A percentile compares a stretch with the other conserved stretches of the same genome.
Conservation (phyloP, 2,329 filamentous ascomycete genomes). For the Fusarium neocosmosporiellum region DNA sequence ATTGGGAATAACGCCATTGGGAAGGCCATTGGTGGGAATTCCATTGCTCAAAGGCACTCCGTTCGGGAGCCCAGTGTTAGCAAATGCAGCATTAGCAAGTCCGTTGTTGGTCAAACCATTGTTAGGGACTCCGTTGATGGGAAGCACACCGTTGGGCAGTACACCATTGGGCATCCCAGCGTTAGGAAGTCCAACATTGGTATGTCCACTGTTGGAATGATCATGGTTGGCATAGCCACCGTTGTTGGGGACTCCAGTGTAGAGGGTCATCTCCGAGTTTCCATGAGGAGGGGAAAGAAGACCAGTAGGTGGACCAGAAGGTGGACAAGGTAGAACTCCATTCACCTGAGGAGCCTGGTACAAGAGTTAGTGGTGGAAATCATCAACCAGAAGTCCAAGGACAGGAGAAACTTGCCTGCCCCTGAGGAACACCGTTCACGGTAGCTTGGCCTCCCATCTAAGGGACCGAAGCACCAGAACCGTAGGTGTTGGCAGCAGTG, state of each 20-base stretch:
- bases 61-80: not conserved
- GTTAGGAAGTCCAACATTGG: not conserved
- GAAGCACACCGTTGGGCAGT: not conserved
- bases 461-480: slow-evolving; percentile 23
- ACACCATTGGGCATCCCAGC: not conserved
- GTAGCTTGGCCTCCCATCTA: slow-evolving; percentile 40
- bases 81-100: not conserved
- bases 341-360: not conserved
- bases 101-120: not conserved
- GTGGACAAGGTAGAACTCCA: not conserved
- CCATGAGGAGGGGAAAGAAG: slow-evolving; percentile 13
- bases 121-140: not conserved
- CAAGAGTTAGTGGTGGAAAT: slow-evolving; percentile 9
- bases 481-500: not conserved
- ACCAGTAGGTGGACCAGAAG: not conserved
- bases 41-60: not conserved
- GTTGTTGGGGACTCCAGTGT: not conserved
- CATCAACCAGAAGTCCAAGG: not conserved
- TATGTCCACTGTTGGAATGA: not conserved
- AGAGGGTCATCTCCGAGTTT: not conserved
- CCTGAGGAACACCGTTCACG: not conserved
- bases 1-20: not conserved
- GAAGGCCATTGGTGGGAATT: not conserved
- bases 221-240: not conserved
- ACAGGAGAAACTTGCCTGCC: slow-evolving; percentile 13